A percentile compares a stretch with the other conserved stretches of the same genome.
Conservation (phyloP, 192 early-diverging fungal species). For the Linnemannia elongata region DNA sequence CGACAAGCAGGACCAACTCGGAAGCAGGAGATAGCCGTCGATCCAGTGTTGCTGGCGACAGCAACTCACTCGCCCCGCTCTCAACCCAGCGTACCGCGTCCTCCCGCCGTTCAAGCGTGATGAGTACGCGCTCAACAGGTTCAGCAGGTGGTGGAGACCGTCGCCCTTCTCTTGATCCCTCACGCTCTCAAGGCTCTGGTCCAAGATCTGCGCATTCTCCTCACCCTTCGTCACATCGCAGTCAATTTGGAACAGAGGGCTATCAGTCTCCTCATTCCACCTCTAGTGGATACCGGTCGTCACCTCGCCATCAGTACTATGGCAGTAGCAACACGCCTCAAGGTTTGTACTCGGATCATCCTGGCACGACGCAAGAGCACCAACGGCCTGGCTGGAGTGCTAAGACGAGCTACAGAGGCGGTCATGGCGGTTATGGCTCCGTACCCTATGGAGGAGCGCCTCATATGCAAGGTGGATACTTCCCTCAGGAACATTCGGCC, state of each 20-base stretch:
- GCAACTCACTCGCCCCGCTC: conserved; percentile 4
- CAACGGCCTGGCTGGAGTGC: conserved; percentile 26
- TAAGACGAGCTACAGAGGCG: conserved; percentile 29
- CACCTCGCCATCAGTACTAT: conserved; percentile 11
- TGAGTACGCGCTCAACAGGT: conserved; percentile 33
- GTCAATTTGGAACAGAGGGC: conserved; percentile 27
- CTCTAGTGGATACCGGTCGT: conserved; percentile 1
- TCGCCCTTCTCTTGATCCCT: conserved; percentile 28
- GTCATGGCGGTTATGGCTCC: not conserved
- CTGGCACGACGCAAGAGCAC: conserved; percentile 8
- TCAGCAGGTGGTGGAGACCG: conserved; percentile 30
- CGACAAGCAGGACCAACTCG: conserved; percentile 28
- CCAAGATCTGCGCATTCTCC: conserved; percentile 3
- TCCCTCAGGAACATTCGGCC: not conserved
- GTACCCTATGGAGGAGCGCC: not conserved
- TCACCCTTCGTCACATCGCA: not conserved
- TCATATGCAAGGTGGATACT: conserved; percentile 15
- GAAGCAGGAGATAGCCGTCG: conserved; percentile 33
- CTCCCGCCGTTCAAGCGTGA: conserved; percentile 39
- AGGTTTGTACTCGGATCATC: conserved; percentile 16
- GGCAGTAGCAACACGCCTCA: conserved; percentile 17
- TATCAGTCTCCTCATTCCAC: not conserved
- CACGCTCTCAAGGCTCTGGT: conserved; percentile 13
- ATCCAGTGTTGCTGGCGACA: conserved; percentile 34
- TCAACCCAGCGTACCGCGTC: conserved; percentile 28